Conservation (phyloP, 2,329 filamentous ascomycete species). For the Fusarium palustre region DNA sequence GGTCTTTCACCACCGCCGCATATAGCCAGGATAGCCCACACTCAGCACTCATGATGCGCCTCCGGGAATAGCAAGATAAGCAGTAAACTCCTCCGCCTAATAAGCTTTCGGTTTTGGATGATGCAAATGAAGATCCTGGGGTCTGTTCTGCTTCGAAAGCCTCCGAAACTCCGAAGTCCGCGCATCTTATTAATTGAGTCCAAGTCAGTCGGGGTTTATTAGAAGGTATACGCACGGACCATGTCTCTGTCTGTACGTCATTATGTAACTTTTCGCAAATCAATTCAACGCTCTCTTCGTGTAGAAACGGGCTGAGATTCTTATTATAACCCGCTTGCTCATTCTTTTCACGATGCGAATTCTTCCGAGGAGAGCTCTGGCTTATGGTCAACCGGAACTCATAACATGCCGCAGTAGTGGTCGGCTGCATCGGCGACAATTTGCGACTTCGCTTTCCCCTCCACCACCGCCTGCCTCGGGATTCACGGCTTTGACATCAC, state of each 20-base stretch:
- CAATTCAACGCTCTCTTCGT: conserved; percentile 9
- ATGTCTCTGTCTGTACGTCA: conserved; percentile 37
- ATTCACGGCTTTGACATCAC: conserved; percentile 72
- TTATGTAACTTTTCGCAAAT: conserved; percentile 42
- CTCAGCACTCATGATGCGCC: not conserved
- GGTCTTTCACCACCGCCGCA: not conserved
- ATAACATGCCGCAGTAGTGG: conserved; percentile 47
- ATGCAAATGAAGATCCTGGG: conserved; percentile 15
- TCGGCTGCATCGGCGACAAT: conserved; percentile 50
- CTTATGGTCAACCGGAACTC: conserved; percentile 30
- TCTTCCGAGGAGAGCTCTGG: conserved; percentile 41
- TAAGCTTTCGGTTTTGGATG: conserved; percentile 8
- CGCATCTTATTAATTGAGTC: not conserved
- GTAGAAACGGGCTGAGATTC: conserved; percentile 15
- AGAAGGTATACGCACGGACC: conserved; percentile 31
- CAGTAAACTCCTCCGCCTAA: conserved; percentile 5
- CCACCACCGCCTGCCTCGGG: conserved; percentile 60
- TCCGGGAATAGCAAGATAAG: conserved; percentile 10
- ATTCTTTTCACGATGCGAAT: conserved; percentile 39
- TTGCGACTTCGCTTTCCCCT: conserved; percentile 48
- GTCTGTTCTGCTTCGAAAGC: conserved; percentile 3
- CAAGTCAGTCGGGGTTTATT: not conserved
- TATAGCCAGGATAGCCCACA: not conserved
- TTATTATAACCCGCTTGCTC: conserved; percentile 22
- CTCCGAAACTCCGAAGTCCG: conserved; percentile 36